A percentile compares a stretch with the other conserved stretches of the same genome.
Evolutionary conservation across 2,329 filamentous ascomycete species (phyloP).

Genomic region (Colletotrichum cuscutae): DNA sequence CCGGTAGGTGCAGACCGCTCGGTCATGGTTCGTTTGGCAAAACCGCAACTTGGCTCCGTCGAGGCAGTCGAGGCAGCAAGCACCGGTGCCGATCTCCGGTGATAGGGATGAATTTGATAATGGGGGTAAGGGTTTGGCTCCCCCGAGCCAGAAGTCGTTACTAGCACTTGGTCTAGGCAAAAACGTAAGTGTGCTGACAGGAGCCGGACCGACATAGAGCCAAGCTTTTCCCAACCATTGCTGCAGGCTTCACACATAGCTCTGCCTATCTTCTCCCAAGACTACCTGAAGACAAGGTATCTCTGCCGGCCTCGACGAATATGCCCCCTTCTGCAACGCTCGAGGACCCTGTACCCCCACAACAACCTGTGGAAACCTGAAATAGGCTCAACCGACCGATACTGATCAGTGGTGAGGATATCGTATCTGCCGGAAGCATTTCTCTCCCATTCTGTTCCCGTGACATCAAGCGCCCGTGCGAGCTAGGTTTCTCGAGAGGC

Average conservation of each 20-base stretch:
- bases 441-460: not conserved
- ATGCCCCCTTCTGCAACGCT: slow-evolving; percentile 8
- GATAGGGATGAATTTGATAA: slow-evolving; percentile 6
- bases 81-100: slow-evolving; percentile 24
- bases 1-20: slow-evolving; percentile 28
- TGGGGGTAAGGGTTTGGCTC: not conserved
- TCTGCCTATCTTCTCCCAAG: not conserved
- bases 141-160: slow-evolving; percentile 5
- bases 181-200: not conserved
- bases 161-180: not conserved
- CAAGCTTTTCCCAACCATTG: not conserved
- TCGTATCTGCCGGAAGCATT: not conserved
- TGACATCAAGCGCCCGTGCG: slow-evolving; percentile 16
- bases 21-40: slow-evolving; percentile 29
- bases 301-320: not conserved
- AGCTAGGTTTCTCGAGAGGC: slow-evolving; percentile 21
- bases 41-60: not conserved
- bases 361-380: not conserved
- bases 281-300: not conserved
- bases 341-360: slow-evolving; percentile 20
- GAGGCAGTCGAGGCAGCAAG: not conserved
- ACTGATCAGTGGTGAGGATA: not conserved
- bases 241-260: slow-evolving; percentile 8
- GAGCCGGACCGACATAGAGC: not conserved
- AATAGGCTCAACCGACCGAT: not conserved